Evolutionary conservation across 768 basidiomycete species (phyloP), one percentile per base, ranked within the genome.

Genomic region (Boletus sp.): DNA sequence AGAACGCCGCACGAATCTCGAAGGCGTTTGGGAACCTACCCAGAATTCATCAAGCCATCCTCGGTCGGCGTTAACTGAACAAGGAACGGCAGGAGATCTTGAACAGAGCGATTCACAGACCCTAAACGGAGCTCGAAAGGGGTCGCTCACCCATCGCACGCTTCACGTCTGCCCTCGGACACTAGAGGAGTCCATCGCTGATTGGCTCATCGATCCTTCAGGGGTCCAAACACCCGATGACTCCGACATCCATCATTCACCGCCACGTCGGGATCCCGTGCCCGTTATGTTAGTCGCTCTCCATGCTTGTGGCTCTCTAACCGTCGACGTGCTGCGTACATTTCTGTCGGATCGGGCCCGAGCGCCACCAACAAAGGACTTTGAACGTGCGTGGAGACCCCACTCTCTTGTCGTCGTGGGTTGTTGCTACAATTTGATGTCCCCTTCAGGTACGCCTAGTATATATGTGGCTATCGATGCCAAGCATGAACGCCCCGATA

Each of bases 381-480:
- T 42, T 20, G 32, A 30, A 18, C 30, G n/a, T 20, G 15, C 10
- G 40, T 89, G 87, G 88, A 70, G 62, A 42, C 77, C 83, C 5
- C 74, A 76, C 15, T 83, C 76, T 3, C 75, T 82, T 1, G 78
- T 88, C 42, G 77, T 84, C 8, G 88, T 90, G 15, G 89, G 90
- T 4, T 92, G 90, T 58, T 92, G 90, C 68, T 92, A 91, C 69
- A 90, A 91, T 66, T 76, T 89, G 59, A 79, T 90, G 73, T 71
- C 75, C 32, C 71, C 78, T 11, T 68, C 75, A 64, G 86, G 86
- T 69, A 45, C 37, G 71, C 37, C n/a, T 10, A 24, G 30, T 46
- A 29, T 44, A 35, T 55, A 50, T 37, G 15, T 45, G 47, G 37
- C 8, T 47, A 33, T 40, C 41, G 28, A 28, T 40, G 30, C 47